Percentiles rank a stretch among this genome's conserved stretches.
These are phyloP conservation scores for Cystoisospora suis DNA, from an alignment of 169 alveolate genomes.

Conservation along the genomic window DNA sequence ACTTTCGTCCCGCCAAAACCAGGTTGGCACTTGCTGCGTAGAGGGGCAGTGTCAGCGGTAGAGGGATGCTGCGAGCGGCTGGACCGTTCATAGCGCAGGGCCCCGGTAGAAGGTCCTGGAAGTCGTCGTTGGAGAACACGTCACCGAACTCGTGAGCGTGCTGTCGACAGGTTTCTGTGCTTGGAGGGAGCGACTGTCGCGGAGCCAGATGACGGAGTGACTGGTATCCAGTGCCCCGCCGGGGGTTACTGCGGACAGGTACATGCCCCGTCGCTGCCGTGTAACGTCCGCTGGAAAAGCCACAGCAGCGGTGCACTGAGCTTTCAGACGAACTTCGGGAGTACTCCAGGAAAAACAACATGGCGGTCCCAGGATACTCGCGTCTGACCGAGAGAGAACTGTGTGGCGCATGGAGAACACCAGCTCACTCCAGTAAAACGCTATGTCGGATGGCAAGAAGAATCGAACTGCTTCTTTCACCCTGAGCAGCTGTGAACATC, in stretches of 20 bases:
- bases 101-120: background rate
- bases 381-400: background rate
- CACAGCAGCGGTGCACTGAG: background rate
- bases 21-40: background rate
- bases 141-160: background rate
- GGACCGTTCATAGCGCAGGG: background rate
- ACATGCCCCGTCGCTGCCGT: background rate
- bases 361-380: background rate
- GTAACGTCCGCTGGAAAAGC: background rate
- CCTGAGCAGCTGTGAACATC: too few species aligned
- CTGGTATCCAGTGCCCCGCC: slow-evolving; percentile 10
- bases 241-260: slow-evolving; percentile 2
- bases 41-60: background rate
- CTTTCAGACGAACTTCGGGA: background rate
- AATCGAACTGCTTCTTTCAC: too few species aligned
- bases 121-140: background rate
- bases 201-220: background rate
- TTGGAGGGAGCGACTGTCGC: background rate
- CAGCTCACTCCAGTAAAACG: background rate
- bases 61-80: too few species aligned
- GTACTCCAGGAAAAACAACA: background rate
- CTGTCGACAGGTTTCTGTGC: background rate
- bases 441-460: too few species aligned
- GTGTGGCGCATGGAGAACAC: background rate
- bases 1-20: background rate